A percentile compares a stretch with the other conserved stretches of the same genome.
Conservation (phyloP, 2,329 filamentous ascomycete genomes). For the Didymella exigua region DNA sequence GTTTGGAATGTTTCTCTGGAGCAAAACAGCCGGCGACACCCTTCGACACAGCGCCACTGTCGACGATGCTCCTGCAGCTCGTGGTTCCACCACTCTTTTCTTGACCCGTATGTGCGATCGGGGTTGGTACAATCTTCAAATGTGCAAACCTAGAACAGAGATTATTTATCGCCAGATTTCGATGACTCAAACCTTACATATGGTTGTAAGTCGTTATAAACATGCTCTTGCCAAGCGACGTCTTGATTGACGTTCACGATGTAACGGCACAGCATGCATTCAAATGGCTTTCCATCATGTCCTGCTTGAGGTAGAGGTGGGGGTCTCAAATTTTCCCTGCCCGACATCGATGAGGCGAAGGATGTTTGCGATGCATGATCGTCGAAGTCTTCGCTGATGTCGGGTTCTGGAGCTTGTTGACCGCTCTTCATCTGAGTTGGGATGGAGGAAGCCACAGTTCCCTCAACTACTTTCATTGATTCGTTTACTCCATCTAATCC, state of each 20-base stretch:
- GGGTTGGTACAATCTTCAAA: not conserved
- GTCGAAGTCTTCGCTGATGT: conserved; percentile 20
- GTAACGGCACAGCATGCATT: not conserved
- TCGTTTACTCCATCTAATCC: conserved; percentile 8
- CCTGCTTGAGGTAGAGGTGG: not conserved
- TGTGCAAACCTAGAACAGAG: not conserved
- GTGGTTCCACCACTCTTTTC: too few species aligned
- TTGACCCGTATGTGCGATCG: too few species aligned
- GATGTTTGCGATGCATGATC: conserved; percentile 28
- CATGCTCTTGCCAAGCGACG: not conserved
- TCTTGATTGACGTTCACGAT: not conserved
- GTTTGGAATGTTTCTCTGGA: too few species aligned
- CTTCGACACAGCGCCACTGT: too few species aligned
- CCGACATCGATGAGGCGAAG: conserved; percentile 25
- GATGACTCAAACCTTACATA: not conserved
- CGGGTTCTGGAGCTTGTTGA: not conserved
- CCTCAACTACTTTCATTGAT: not conserved
- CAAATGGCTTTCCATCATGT: not conserved
- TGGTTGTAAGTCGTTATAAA: not conserved
- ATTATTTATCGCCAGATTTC: not conserved
- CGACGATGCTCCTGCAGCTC: too few species aligned
- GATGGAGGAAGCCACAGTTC: not conserved
- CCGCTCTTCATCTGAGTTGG: not conserved
- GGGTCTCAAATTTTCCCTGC: not conserved
- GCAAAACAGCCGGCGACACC: too few species aligned